Base-by-base conservation (phyloP, 768 basidiomycete species). In the Panellus pusillus region DNA sequence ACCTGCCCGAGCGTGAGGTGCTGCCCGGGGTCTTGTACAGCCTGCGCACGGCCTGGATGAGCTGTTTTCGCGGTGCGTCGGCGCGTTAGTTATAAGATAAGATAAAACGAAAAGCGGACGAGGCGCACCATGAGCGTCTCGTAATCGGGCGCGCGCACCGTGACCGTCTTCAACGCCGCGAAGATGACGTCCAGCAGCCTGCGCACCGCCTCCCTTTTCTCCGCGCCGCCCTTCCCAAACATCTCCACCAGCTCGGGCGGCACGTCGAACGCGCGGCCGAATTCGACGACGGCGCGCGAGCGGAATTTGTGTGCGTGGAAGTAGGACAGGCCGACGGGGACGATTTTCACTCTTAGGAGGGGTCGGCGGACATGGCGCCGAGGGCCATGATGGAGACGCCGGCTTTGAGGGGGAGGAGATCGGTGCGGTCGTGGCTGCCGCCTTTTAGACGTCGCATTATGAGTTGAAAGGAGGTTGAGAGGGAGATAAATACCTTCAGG, bases 311-410 rank as follows among this genome's bases (percentile, higher is more conserved):
- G 83, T 1, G 85, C 81, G 68, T 87, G 86, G 67, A 88, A 87
- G 62, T 88, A 87, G 31, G 82, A 84, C 24, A 88, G 65, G 64
- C 89, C 82, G 68, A 93, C 85, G 67, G 94, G 84, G 66, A 95
- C 94, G 57, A 99, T 92, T 69, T 92, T 91, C 66, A 99, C 93
- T 59, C 85, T 82, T 32, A 95, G 77, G 52, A n/a, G n/a, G 93
- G 86, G 66, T 98, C 83, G 57, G 89, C 89, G 9, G 91, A 91
- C 93, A 98, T 96, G 5, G 97, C 95, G 24, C 97, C 97, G 9
- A 99, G 79, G 19, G 97, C 95, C 95, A 99, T 98, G 63, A 98
- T 82, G 1, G 94, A 90, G 32, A 98, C 95, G 5, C 97, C 97
- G 27, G 97, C 97, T 72, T 99, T 99, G 37, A 99, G 79, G 2